A percentile compares a stretch with the other conserved stretches of the same genome.
Conservation (phyloP, 352 stramenopile genomes). For the Thraustochytrium sp. region DNA sequence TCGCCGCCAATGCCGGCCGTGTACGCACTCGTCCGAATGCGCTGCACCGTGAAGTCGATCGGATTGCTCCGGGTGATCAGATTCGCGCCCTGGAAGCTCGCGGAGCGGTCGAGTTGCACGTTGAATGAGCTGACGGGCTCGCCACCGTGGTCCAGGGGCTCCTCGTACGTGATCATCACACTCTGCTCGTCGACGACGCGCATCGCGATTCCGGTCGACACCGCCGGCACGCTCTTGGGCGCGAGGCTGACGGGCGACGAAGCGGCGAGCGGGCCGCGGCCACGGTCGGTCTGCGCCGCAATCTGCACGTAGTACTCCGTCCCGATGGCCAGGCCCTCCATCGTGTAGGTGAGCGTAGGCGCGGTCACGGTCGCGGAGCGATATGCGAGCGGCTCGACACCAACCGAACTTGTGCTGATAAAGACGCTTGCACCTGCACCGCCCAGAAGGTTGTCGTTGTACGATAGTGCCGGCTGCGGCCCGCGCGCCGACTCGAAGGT, state of each 20-base stretch:
- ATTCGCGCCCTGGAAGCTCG: neutral
- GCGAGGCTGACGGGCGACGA: neutral
- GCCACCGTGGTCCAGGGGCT: neutral
- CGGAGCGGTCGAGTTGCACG: neutral
- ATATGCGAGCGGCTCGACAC: neutral
- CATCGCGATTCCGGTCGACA: neutral
- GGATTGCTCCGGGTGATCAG: neutral
- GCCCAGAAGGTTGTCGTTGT: neutral
- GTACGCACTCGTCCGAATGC: slow-evolving; percentile 23
- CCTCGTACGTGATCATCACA: neutral
- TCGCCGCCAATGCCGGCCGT: neutral
- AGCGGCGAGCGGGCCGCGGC: neutral
- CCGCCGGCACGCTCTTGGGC: neutral
- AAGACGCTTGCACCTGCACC: neutral
- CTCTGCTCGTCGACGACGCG: neutral
- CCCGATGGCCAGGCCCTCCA: neutral
- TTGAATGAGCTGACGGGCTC: neutral
- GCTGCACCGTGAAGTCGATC: neutral
- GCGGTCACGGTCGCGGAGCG: slow-evolving; percentile 31
- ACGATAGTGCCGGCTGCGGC: neutral
- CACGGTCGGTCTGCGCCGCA: neutral
- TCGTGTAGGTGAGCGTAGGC: neutral
- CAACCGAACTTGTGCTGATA: neutral
- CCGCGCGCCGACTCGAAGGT: slow-evolving; percentile 1
- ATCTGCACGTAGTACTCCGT: neutral